phyloP scores from a whole-genome alignment of 2,329 filamentous ascomycete species.

The Colletotrichum musicola region DNA sequence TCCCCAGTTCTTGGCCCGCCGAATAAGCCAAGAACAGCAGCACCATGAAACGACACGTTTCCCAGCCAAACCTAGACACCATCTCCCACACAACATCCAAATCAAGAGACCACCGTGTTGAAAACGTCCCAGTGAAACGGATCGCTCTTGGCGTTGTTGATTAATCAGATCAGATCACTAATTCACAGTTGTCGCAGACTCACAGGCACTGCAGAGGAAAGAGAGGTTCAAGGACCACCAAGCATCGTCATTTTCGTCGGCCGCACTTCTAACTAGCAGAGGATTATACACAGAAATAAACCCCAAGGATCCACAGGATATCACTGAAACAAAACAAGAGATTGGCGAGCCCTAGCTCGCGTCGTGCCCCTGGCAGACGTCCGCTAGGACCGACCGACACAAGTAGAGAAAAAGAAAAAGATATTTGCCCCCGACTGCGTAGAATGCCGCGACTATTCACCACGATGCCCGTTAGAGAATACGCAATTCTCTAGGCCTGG shows the following conservation, averaged over 20 bases:
- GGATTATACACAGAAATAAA: slow-evolving; percentile 25
- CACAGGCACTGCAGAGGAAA: not conserved
- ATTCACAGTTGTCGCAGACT: too few relatives aligned
- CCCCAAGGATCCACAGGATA: slow-evolving; percentile 36
- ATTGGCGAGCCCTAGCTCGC: not conserved
- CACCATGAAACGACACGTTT: too few relatives aligned
- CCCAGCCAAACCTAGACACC: too few relatives aligned
- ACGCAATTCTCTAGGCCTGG: slow-evolving; percentile 27
- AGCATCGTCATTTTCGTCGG: slow-evolving; percentile 33
- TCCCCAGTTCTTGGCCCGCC: too few relatives aligned
- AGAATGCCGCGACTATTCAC: slow-evolving; percentile 8
- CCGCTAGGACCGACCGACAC: not conserved
- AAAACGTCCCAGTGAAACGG: too few relatives aligned
- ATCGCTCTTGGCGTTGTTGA: too few relatives aligned
- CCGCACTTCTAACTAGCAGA: slow-evolving; percentile 19
- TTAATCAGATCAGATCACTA: too few relatives aligned
- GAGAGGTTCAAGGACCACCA: slow-evolving; percentile 28
- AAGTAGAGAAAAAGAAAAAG: not conserved
- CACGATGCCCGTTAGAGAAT: slow-evolving; percentile 15
- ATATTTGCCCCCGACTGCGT: slow-evolving; percentile 4
- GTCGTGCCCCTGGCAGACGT: slow-evolving; percentile 17
- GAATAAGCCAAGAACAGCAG: too few relatives aligned
- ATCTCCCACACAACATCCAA: too few relatives aligned
- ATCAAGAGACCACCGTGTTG: too few relatives aligned
- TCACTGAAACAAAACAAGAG: slow-evolving; percentile 29